These are phyloP conservation scores for Trametes cingulata DNA, from an alignment of 768 basidiomycete genomes.

Conservation along the genomic window DNA sequence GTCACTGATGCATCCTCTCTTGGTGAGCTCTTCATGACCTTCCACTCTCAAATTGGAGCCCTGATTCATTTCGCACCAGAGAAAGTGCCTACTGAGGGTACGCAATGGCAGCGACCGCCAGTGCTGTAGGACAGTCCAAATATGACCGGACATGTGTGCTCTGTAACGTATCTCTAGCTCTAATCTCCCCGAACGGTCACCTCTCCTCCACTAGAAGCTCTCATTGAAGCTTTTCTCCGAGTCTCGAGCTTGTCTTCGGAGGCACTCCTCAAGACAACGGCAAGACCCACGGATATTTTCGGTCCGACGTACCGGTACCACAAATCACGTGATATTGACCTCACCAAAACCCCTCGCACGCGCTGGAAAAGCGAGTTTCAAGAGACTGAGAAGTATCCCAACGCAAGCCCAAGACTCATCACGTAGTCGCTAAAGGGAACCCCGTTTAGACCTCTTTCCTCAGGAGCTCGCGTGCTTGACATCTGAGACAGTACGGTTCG, in stretches of 20 bases:
- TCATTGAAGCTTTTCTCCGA: no score
- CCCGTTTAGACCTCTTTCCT: no score
- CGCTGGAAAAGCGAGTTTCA: no score
- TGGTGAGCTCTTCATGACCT: neutral
- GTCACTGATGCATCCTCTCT: constrained; percentile 32
- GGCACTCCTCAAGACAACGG: no score
- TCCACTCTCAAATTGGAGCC: neutral
- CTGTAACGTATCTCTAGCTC: neutral
- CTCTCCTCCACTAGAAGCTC: neutral
- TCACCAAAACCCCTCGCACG: no score
- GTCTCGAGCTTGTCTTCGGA: no score
- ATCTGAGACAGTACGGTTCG: neutral
- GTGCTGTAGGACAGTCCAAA: constrained; percentile 10
- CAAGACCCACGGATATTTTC: no score
- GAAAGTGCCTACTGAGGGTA: constrained; percentile 27
- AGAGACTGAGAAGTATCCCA: no score
- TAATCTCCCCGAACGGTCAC: neutral
- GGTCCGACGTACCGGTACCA: no score
- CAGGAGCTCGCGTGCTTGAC: no score
- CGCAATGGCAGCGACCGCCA: constrained; percentile 29
- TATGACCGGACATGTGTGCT: neutral
- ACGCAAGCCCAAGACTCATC: no score
- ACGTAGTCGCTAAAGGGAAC: constrained; percentile 20
- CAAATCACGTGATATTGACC: no score
- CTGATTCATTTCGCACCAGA: constrained; percentile 10